A percentile compares a stretch with the other conserved stretches of the same genome.
Conservation (phyloP, 768 basidiomycete species). For the Trametes elegans region DNA sequence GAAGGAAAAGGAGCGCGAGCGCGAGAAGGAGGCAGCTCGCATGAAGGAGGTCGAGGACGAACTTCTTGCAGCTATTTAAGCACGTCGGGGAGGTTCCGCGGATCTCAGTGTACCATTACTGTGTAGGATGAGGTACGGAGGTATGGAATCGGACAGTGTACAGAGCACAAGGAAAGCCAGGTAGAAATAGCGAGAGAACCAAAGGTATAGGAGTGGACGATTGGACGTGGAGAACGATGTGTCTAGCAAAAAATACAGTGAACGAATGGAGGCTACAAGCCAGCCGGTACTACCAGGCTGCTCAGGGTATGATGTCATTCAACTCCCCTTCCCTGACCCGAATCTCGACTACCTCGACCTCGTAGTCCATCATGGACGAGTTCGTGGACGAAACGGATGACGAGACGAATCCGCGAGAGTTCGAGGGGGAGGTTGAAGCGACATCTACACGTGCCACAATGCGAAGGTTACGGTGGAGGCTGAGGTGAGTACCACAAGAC, state of each 20-base stretch:
- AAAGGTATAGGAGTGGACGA: conserved; percentile 13
- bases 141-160: conserved; percentile 8
- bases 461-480: conserved; percentile 3
- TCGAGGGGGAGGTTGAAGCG: conserved; percentile 80
- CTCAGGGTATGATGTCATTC: conserved; percentile 67
- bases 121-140: conserved; percentile 4
- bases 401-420: conserved; percentile 61
- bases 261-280: conserved; percentile 10
- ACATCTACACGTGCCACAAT: conserved; percentile 49
- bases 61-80: conserved; percentile 45
- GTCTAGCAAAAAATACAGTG: conserved; percentile 18
- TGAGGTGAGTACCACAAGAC: conserved; percentile 22
- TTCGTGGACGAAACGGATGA: conserved; percentile 67
- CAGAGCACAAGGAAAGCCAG: conserved; percentile 1
- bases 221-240: background rate
- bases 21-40: conserved; percentile 48
- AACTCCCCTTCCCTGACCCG: conserved; percentile 78
- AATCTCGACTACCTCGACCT: conserved; percentile 87
- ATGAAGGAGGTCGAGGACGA: conserved; percentile 66
- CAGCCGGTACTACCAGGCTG: background rate
- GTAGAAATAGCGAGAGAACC: background rate
- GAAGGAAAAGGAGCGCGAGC: conserved; percentile 55
- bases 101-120: conserved; percentile 10
- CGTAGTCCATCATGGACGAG: conserved; percentile 69
- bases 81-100: background rate